Percentiles rank a stretch among this genome's conserved stretches.
Evolutionary conservation across 2,329 filamentous ascomycete genomes (phyloP).

Genomic region (Fusarium humuli): DNA sequence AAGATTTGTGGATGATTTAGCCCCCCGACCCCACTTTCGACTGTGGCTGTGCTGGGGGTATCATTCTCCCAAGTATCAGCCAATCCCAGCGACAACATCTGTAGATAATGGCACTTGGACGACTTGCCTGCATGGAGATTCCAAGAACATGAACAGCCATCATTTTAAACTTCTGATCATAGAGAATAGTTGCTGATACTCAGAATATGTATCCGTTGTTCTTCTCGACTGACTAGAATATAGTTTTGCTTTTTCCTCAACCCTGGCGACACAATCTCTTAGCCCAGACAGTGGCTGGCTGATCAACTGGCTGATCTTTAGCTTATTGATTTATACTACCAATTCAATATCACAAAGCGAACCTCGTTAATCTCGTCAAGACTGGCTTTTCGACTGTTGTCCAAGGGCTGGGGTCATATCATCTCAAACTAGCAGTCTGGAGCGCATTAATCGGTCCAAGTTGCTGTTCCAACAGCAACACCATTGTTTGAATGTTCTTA

Average conservation of each 20-base stretch:
- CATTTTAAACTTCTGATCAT: not conserved
- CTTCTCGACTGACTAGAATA: not conserved
- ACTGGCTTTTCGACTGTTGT: not conserved
- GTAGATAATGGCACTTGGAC: constrained; percentile 7
- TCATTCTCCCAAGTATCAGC: not conserved
- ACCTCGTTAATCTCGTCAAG: constrained; percentile 18
- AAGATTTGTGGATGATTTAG: not conserved
- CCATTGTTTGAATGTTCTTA: not conserved
- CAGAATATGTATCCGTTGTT: too few relatives aligned
- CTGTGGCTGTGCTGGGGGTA: constrained; percentile 18
- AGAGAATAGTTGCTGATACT: not conserved
- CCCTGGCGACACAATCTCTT: constrained; percentile 17
- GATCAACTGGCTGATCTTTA: constrained; percentile 19
- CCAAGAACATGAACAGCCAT: not conserved
- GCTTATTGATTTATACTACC: constrained; percentile 40
- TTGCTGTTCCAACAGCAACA: not conserved
- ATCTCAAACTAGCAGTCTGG: not conserved
- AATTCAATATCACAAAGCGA: constrained; percentile 11
- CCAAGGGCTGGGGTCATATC: not conserved
- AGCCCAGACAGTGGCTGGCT: constrained; percentile 24
- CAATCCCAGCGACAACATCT: constrained; percentile 11
- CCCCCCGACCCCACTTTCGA: not conserved
- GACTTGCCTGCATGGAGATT: not conserved
- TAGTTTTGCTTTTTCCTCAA: constrained; percentile 6
- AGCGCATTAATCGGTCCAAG: not conserved